A percentile compares a stretch with the other conserved stretches of the same genome.
phyloP scores from a whole-genome alignment of 1,139 yeast species.

The Yamadazyma pseudoaaseri region DNA sequence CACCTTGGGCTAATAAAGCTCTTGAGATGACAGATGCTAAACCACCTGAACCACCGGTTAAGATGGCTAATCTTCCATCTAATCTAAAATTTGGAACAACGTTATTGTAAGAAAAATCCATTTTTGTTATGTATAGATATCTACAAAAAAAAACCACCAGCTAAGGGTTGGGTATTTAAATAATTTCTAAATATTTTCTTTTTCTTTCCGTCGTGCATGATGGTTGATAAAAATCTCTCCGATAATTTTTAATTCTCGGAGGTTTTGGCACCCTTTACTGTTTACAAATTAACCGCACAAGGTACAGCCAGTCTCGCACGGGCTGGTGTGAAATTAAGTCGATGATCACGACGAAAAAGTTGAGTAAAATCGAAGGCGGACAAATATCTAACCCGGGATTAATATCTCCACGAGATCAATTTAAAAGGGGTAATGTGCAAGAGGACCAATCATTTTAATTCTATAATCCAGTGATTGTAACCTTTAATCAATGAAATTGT shows the following conservation, averaged over 20 bases:
- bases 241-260: constrained; percentile 2
- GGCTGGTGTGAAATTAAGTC: not conserved
- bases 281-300: not conserved
- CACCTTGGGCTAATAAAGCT: constrained; percentile 69
- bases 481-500: too few relatives aligned
- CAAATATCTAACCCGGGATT: too few relatives aligned
- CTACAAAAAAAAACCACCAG: not conserved
- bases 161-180: not conserved
- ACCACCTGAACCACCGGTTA: constrained; percentile 87
- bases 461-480: too few relatives aligned
- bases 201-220: constrained; percentile 1
- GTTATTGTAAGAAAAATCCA: constrained; percentile 41
- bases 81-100: constrained; percentile 58
- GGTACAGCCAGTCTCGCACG: not conserved
- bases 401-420: too few relatives aligned
- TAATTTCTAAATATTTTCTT: not conserved
- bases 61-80: constrained; percentile 69
- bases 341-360: too few relatives aligned
- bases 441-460: too few relatives aligned
- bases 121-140: constrained; percentile 7
- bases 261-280: constrained; percentile 1
- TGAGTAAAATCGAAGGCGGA: too few relatives aligned
- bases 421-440: too few relatives aligned
- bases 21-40: constrained; percentile 66
- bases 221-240: not conserved